phyloP scores from a whole-genome alignment of 73 alveolate genomes.

The Paramecium tetraurelia region DNA sequence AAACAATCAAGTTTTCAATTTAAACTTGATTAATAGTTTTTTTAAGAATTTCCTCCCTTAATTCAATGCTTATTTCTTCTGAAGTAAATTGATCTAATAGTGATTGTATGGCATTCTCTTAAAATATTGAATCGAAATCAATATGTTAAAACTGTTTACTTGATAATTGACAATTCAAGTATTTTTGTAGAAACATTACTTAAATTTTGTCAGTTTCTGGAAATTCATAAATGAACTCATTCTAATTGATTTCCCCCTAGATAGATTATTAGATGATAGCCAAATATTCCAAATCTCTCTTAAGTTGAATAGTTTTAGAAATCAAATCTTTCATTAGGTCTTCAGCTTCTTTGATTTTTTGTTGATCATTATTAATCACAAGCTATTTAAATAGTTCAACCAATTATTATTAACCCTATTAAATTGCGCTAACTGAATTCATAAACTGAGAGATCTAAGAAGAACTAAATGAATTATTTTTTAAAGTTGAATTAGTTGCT shows the following conservation, averaged over 20 bases:
- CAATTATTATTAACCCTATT: background rate
- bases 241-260: background rate
- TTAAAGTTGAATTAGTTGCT: background rate
- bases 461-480: background rate
- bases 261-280: background rate
- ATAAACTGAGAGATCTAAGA: background rate
- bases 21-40: background rate
- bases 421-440: background rate
- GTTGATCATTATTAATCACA: background rate
- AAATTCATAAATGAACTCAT: background rate
- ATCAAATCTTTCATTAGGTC: background rate
- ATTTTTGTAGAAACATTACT: background rate
- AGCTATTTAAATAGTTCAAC: background rate
- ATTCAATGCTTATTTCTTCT: background rate
- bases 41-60: background rate
- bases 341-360: background rate
- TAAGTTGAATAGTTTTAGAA: background rate
- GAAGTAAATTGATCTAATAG: background rate
- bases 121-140: background rate
- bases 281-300: background rate
- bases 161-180: background rate
- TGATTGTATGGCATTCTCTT: background rate
- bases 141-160: background rate
- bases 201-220: background rate
- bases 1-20: background rate